A percentile compares a stretch with the other conserved stretches of the same genome.
Evolutionary conservation across 805 yeast species (phyloP).

Genomic region (Candida montana): DNA sequence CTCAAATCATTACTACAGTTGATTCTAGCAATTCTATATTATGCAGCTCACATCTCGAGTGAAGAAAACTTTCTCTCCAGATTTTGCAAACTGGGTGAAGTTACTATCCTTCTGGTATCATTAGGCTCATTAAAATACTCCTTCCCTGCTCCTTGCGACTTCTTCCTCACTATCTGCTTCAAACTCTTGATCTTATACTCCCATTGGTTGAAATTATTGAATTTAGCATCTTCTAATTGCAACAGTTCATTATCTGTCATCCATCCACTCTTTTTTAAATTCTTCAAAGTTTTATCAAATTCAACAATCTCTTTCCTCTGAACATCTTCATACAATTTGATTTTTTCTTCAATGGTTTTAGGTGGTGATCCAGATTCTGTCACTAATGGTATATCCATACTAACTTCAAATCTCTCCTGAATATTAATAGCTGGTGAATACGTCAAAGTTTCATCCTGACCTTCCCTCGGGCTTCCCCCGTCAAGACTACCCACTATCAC

Average conservation of each 20-base stretch:
- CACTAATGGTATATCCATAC: slow-evolving; percentile 15
- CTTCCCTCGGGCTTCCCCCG: not conserved
- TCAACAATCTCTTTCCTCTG: slow-evolving; percentile 18
- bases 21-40: too few species aligned
- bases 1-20: too few species aligned
- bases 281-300: slow-evolving; percentile 13
- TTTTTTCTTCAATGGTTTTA: slow-evolving; percentile 14
- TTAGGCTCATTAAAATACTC: not conserved
- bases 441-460: not conserved
- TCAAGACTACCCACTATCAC: not conserved
- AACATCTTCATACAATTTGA: slow-evolving; percentile 15
- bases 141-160: not conserved
- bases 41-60: slow-evolving; percentile 1
- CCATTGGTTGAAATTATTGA: slow-evolving; percentile 22
- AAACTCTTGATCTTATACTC: slow-evolving; percentile 16
- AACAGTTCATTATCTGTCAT: slow-evolving; percentile 18
- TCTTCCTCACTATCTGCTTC: slow-evolving; percentile 3
- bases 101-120: not conserved
- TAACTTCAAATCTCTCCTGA: slow-evolving; percentile 21
- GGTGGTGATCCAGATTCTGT: slow-evolving; percentile 9
- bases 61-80: slow-evolving; percentile 9
- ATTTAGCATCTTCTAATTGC: slow-evolving; percentile 15
- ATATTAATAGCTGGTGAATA: slow-evolving; percentile 22
- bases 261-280: slow-evolving; percentile 23
- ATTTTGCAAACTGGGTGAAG: slow-evolving; percentile 11